These are phyloP conservation scores for Asterella californica DNA, from an alignment of 225 moss, liverwort and hornwort species.

Conservation along the genomic window DNA sequence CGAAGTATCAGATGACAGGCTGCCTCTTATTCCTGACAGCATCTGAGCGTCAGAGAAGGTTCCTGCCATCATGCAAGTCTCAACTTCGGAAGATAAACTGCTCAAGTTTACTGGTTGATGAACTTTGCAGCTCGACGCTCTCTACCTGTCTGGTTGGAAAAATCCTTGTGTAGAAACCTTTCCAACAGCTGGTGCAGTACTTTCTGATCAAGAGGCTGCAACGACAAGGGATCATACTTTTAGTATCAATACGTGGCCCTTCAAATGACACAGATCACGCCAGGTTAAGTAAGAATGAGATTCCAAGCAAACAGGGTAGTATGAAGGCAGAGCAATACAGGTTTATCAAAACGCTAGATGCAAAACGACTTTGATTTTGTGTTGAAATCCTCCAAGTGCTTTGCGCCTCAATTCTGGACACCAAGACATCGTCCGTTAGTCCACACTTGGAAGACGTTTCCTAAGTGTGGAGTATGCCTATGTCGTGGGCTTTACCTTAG, in stretches of 20 bases:
- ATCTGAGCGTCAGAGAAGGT: neutral
- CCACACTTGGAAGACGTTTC: neutral
- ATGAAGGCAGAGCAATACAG: neutral
- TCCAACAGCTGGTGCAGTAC: constrained; percentile 32
- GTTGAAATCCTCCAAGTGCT: neutral
- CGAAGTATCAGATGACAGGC: neutral
- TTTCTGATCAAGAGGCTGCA: constrained; percentile 46
- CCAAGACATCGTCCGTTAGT: neutral
- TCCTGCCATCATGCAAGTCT: neutral
- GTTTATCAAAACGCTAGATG: neutral
- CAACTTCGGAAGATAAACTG: neutral
- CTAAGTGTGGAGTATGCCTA: neutral
- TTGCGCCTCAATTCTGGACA: neutral
- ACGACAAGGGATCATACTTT: neutral
- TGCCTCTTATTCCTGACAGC: neutral
- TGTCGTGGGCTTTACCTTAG: constrained; percentile 51
- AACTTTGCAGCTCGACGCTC: constrained; percentile 2
- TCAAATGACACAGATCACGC: neutral
- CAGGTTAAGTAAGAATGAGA: neutral
- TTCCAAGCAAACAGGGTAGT: neutral
- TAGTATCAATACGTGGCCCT: neutral
- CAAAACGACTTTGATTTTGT: neutral
- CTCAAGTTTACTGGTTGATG: neutral
- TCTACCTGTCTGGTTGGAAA: constrained; percentile 20
- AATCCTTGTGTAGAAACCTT: constrained; percentile 20